These are phyloP conservation scores for Rosa hybrid DNA, from an alignment of 331 rosid species.

Conservation along the genomic window DNA sequence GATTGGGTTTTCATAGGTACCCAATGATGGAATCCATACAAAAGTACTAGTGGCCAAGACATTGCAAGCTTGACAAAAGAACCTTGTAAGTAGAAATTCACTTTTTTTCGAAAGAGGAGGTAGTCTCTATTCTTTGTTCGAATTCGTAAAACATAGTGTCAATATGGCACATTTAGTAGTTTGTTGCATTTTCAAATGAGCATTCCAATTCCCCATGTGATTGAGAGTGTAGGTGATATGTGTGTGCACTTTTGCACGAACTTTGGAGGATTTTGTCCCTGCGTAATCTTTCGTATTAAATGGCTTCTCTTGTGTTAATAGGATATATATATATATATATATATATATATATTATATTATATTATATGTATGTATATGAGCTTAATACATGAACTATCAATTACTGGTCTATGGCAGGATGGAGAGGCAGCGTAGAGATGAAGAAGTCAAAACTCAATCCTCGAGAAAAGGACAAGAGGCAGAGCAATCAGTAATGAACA, in stretches of 20 bases:
- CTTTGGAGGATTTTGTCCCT: neutral
- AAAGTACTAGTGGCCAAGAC: too few relatives aligned
- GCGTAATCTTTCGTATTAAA: neutral
- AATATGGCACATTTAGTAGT: neutral
- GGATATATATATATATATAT: neutral
- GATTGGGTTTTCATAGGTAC: too few relatives aligned
- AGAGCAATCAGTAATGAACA: conserved; percentile 69
- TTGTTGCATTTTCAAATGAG: neutral
- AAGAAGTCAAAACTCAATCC: conserved; percentile 71
- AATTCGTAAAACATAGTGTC: neutral
- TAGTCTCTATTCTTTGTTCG: conserved; percentile 29
- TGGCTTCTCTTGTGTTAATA: neutral
- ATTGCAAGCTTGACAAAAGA: too few relatives aligned
- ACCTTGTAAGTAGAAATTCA: too few relatives aligned
- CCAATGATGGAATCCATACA: too few relatives aligned
- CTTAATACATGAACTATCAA: conserved; percentile 5
- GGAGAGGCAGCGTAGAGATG: conserved; percentile 98
- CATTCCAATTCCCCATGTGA: neutral
- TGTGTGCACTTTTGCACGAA: neutral
- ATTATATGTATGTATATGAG: neutral
- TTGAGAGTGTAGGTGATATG: neutral
- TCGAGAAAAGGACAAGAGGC: conserved; percentile 81
- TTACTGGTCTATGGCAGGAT: conserved; percentile 50
- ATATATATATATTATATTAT: neutral
- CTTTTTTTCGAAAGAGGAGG: conserved; percentile 55